Percentiles rank a stretch among this genome's conserved stretches.
Conservation (phyloP, 2,329 filamentous ascomycete genomes). For the Pseudocercospora pini-densiflorae region DNA sequence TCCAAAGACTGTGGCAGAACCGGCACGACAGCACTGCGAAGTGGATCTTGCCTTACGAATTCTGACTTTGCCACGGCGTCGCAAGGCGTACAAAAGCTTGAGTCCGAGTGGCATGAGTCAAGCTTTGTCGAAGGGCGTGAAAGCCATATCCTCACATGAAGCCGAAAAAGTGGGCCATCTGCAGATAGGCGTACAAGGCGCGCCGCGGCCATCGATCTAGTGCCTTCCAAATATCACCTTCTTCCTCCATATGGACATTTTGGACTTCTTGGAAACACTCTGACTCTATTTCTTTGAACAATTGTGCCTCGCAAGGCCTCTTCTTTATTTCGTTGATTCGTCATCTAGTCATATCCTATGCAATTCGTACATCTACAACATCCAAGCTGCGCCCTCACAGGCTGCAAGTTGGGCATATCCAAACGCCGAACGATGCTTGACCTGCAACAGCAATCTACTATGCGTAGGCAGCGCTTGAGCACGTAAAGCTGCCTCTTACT, state of each 20-base stretch:
- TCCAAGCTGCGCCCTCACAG: neutral
- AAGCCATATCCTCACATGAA: neutral
- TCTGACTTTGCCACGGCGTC: neutral
- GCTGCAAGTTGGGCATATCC: neutral
- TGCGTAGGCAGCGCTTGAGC: slow-evolving; percentile 35
- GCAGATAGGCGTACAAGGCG: neutral
- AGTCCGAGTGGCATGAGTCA: neutral
- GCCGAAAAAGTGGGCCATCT: neutral
- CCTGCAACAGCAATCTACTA: neutral
- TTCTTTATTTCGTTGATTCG: neutral
- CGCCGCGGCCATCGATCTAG: neutral
- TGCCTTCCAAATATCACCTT: neutral
- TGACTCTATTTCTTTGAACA: neutral
- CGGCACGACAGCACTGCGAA: neutral
- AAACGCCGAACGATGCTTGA: neutral
- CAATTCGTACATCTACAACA: neutral
- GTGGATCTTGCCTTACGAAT: neutral
- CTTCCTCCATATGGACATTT: neutral
- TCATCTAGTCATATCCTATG: neutral
- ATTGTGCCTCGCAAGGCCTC: neutral
- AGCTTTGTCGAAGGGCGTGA: neutral
- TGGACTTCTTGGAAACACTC: neutral
- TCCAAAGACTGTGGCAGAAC: neutral
- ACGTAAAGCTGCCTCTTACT: slow-evolving; percentile 49
- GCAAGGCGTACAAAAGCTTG: neutral